A percentile compares a stretch with the other conserved stretches of the same genome.
Evolutionary conservation across 2,329 filamentous ascomycete species (phyloP).

Genomic region (Diplodia scrobiculata): DNA sequence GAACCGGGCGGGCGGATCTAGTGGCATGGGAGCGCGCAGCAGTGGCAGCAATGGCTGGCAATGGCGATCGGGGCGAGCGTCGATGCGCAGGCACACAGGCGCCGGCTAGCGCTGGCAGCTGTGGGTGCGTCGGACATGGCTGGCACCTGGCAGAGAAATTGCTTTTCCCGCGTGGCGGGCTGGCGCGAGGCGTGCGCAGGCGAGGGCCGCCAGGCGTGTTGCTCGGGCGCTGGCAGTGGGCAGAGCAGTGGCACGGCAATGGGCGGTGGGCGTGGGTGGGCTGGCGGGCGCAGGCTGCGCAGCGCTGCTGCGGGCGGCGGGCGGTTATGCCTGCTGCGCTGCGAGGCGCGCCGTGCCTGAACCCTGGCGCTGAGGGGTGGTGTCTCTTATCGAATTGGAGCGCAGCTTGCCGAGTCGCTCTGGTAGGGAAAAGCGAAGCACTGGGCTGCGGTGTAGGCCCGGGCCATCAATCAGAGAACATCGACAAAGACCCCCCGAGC

Average conservation of each 20-base stretch:
- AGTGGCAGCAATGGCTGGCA: background rate
- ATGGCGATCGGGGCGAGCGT: background rate
- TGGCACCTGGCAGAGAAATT: slow-evolving; percentile 3
- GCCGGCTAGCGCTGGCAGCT: slow-evolving; percentile 4
- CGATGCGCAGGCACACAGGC: background rate
- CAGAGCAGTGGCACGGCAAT: slow-evolving; percentile 3
- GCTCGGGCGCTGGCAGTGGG: background rate
- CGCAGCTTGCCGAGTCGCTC: slow-evolving; percentile 24
- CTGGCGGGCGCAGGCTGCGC: background rate
- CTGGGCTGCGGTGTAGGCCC: slow-evolving; percentile 24
- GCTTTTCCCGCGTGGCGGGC: slow-evolving; percentile 24
- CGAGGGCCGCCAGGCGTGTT: background rate
- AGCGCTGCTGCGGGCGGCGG: slow-evolving; percentile 17
- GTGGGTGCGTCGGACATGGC: slow-evolving; percentile 2
- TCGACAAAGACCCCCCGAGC: slow-evolving; percentile 28
- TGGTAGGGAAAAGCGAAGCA: slow-evolving; percentile 18
- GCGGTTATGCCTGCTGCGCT: slow-evolving; percentile 20
- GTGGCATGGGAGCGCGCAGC: background rate
- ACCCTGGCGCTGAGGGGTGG: slow-evolving; percentile 25
- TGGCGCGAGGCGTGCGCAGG: slow-evolving; percentile 17
- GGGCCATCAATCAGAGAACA: slow-evolving; percentile 29
- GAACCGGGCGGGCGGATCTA: slow-evolving; percentile 5
- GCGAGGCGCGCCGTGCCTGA: slow-evolving; percentile 24
- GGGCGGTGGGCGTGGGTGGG: slow-evolving; percentile 10
- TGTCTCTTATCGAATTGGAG: slow-evolving; percentile 26